Base-by-base conservation (phyloP, 2,329 filamentous ascomycete species). In the Colletotrichum lupini region DNA sequence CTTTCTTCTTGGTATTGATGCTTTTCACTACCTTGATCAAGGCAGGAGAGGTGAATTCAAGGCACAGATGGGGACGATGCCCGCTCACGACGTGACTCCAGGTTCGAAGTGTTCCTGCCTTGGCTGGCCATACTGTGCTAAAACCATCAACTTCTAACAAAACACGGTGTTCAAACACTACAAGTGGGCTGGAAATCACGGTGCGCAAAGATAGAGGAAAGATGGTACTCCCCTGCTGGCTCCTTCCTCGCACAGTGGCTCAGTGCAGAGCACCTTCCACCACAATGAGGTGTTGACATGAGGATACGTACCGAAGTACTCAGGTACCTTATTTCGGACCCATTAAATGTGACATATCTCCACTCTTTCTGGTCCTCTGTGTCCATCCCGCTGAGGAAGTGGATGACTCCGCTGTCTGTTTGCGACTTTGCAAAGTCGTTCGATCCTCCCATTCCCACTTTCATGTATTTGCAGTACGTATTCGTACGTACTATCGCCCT, bases 101-200 rank as follows among this genome's bases (percentile, higher is more conserved):
- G 26, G 59, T 28, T 42, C 12, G 19, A 8, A 49, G 4, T 35
- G 46, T 11, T 24, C 22, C 42, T 63, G 42, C 42, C 42, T 49
- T n/a, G 42, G 7, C 9, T 8, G 42, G 19, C 0, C 1, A 8
- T 49, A 49, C 19, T 9, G 42, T 49, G 42, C 19, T 19, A n/a
- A 28, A 32, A 24, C 2, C 1, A 24, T 12, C 37, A 1, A 2
- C 7, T 24, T 26, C n/a, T 58, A 12, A 37, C 64, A 68, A 62
- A 22, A 35, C 57, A 68, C 49, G 49, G 57, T 72, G 63, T 61
- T 67, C 61, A 26, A 19, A 53, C 68, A 35, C 28, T 16, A 30
- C 57, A 49, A 37, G 58, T 52, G 0, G 3, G 52, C 9, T 65
- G 16, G 1, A 7, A 4, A 30, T 12, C 53, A 72, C 69, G 63